Evolutionary conservation across 2,329 filamentous ascomycete species (phyloP).

Genomic region (Cadophora sp.): DNA sequence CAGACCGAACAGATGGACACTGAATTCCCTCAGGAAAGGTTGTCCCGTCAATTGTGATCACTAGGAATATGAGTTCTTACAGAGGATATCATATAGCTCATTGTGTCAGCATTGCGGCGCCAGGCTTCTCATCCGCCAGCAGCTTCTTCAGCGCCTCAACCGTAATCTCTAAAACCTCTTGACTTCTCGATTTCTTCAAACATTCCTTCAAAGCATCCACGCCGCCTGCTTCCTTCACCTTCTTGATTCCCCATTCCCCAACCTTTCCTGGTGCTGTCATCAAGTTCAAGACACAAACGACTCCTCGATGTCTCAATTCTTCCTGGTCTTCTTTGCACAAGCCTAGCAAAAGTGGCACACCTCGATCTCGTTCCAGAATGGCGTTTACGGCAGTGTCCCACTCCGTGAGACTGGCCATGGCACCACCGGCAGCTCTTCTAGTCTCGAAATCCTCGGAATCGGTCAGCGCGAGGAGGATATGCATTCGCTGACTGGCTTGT

Average conservation of each 20-base stretch:
- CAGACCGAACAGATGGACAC: neutral
- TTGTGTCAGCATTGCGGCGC: conserved; percentile 19
- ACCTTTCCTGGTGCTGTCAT: conserved; percentile 69
- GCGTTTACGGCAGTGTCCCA: conserved; percentile 77
- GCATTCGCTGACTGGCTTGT: conserved; percentile 75
- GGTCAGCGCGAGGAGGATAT: conserved; percentile 85
- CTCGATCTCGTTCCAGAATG: conserved; percentile 73
- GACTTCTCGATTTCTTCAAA: conserved; percentile 70
- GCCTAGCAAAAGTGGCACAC: conserved; percentile 78
- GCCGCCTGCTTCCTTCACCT: conserved; percentile 66
- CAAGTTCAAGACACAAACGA: conserved; percentile 78
- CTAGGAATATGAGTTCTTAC: neutral
- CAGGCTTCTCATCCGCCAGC: conserved; percentile 34
- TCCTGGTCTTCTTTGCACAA: conserved; percentile 78
- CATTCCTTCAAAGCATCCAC: conserved; percentile 73
- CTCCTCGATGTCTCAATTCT: conserved; percentile 73
- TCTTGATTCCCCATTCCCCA: conserved; percentile 65
- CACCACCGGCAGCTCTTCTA: conserved; percentile 84
- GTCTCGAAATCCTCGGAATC: conserved; percentile 85
- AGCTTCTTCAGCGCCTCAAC: conserved; percentile 72
- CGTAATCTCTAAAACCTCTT: conserved; percentile 73
- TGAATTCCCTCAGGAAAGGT: neutral
- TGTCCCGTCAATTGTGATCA: neutral
- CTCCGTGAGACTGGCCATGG: conserved; percentile 81
- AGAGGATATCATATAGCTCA: neutral